These are phyloP conservation scores for Termitomyces sp. DNA, from an alignment of 768 basidiomycete genomes.

Conservation along the genomic window DNA sequence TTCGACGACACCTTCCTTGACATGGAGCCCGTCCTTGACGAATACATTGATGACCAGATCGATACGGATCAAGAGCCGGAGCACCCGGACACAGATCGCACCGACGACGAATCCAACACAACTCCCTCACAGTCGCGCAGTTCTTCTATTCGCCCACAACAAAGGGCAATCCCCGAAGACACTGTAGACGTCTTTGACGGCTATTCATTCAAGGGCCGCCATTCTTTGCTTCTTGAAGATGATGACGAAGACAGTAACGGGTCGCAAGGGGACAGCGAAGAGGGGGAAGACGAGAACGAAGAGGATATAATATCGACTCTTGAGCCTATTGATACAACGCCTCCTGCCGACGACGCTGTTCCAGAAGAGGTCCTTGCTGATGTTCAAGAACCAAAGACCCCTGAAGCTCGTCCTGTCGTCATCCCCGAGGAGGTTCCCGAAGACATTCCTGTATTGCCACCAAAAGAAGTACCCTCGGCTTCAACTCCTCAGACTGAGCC, in stretches of 20 bases:
- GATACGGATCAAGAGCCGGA: conserved; percentile 70
- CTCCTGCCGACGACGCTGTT: conserved; percentile 12
- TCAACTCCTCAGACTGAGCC: conserved; percentile 6
- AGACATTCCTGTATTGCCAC: conserved; percentile 18
- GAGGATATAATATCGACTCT: conserved; percentile 23
- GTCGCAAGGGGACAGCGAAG: conserved; percentile 42
- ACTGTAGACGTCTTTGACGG: conserved; percentile 84
- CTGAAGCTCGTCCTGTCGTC: conserved; percentile 54
- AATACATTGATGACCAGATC: conserved; percentile 56
- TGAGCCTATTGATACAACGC: conserved; percentile 11
- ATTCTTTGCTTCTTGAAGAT: conserved; percentile 75
- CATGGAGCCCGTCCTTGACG: conserved; percentile 90
- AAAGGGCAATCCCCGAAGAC: conserved; percentile 39
- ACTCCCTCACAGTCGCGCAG: conserved; percentile 80
- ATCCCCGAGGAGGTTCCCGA: conserved; percentile 22
- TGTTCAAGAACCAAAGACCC: conserved; percentile 64
- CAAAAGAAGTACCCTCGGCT: conserved; percentile 12
- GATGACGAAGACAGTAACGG: conserved; percentile 53
- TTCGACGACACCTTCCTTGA: conserved; percentile 97
- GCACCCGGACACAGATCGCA: conserved; percentile 66
- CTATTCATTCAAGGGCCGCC: conserved; percentile 87
- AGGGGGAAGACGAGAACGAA: conserved; percentile 25
- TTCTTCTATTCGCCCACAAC: conserved; percentile 54
- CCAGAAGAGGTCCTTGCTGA: conserved; percentile 25
- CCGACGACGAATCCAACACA: conserved; percentile 72